These are phyloP conservation scores for Saccharomyces hybrid DNA, from an alignment of 1,139 yeast species.

Conservation along the genomic window DNA sequence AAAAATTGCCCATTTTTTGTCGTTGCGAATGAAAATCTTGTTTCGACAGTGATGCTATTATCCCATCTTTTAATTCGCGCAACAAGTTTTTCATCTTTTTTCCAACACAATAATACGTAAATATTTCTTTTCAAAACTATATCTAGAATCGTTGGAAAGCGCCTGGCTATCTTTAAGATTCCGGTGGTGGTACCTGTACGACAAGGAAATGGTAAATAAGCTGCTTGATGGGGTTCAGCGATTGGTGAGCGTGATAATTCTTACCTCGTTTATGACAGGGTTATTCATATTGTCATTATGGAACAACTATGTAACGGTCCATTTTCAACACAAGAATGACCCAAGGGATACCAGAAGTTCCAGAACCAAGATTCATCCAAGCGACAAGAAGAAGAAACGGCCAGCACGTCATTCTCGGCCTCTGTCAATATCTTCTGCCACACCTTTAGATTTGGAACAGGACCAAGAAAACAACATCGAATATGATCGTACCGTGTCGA, in stretches of 20 bases:
- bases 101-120: neutral
- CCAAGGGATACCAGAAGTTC: constrained; percentile 28
- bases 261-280: constrained; percentile 19
- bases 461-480: constrained; percentile 25
- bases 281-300: constrained; percentile 26
- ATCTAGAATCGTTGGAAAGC: neutral
- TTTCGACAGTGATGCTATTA: neutral
- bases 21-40: neutral
- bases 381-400: constrained; percentile 1
- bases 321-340: constrained; percentile 20
- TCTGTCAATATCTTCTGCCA: constrained; percentile 3
- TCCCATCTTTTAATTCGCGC: neutral
- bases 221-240: neutral
- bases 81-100: neutral
- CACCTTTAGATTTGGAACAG: constrained; percentile 21
- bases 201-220: constrained; percentile 6
- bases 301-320: constrained; percentile 23
- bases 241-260: constrained; percentile 14
- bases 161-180: neutral
- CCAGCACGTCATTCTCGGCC: neutral
- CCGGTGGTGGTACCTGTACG: neutral
- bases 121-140: neutral
- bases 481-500: constrained; percentile 24
- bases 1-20: neutral
- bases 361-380: constrained; percentile 15